These are phyloP conservation scores for Tinospora cordifolia DNA, from an alignment of 164 flowering plant genomes.

Conservation along the genomic window DNA sequence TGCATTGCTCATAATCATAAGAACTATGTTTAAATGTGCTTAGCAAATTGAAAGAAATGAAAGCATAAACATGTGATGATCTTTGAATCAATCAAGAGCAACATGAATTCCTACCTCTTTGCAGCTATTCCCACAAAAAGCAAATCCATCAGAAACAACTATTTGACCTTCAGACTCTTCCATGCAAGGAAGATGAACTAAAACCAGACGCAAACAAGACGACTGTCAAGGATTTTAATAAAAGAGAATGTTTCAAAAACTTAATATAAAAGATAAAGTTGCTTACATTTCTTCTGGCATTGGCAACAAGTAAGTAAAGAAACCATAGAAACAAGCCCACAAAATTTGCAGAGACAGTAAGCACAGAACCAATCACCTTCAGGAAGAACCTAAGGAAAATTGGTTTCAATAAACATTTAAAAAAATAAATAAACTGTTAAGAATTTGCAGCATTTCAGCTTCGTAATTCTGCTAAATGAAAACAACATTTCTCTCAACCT, in stretches of 20 bases:
- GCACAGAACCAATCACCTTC: slow-evolving; percentile 26
- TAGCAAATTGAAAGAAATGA: no score
- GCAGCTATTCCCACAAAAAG: slow-evolving; percentile 22
- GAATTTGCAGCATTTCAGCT: not conserved
- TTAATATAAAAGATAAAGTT: not conserved
- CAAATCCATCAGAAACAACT: not conserved
- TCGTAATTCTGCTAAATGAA: not conserved
- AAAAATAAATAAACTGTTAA: no score
- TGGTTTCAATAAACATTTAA: not conserved
- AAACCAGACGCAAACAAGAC: not conserved
- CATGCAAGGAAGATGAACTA: not conserved
- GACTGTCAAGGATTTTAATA: no score
- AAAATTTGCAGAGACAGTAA: slow-evolving; percentile 22
- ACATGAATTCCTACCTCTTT: slow-evolving; percentile 14
- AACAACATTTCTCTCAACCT: not conserved
- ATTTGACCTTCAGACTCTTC: not conserved
- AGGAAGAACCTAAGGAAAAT: slow-evolving; percentile 18
- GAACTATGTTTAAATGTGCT: no score
- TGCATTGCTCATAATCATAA: no score
- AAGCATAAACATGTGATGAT: no score
- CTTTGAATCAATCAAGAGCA: not conserved
- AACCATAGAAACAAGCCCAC: slow-evolving; percentile 7
- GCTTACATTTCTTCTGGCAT: slow-evolving; percentile 24
- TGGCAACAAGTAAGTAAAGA: slow-evolving; percentile 15
- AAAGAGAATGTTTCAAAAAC: not conserved